A percentile compares a stretch with the other conserved stretches of the same genome.
Conservation (phyloP, 345 rosid genomes). For the Citrus glauca region DNA sequence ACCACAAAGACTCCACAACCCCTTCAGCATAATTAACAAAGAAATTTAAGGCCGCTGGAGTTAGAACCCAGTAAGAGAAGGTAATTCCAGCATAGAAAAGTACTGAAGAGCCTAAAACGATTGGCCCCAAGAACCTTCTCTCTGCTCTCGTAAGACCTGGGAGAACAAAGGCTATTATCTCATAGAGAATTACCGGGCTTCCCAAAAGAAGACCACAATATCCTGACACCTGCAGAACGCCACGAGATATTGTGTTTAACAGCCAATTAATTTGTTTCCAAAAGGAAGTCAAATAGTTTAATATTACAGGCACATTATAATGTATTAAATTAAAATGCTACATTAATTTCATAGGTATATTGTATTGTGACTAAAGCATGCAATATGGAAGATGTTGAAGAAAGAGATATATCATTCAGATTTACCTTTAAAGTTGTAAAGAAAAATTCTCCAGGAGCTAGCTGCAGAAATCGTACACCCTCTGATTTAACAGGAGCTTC, state of each 20-base stretch:
- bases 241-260: background rate
- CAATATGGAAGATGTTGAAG: background rate
- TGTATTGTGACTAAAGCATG: background rate
- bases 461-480: constrained; percentile 91
- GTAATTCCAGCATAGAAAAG: constrained; percentile 82
- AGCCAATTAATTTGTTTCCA: background rate
- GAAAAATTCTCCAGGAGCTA: constrained; percentile 98
- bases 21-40: constrained; percentile 96
- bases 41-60: constrained; percentile 97
- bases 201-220: constrained; percentile 94
- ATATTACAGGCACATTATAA: background rate
- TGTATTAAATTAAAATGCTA: background rate
- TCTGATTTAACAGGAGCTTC: constrained; percentile 96
- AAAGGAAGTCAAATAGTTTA: background rate
- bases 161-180: constrained; percentile 92
- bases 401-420: background rate
- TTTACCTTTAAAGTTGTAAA: constrained; percentile 90
- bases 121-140: constrained; percentile 91
- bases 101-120: constrained; percentile 85
- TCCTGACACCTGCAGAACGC: constrained; percentile 75
- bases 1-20: constrained; percentile 93
- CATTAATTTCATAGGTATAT: background rate
- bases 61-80: constrained; percentile 79
- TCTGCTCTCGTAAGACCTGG: constrained; percentile 91
- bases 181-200: constrained; percentile 87